These are phyloP conservation scores for Gynandropsis gynandra DNA, from an alignment of 345 rosid species.

Conservation along the genomic window DNA sequence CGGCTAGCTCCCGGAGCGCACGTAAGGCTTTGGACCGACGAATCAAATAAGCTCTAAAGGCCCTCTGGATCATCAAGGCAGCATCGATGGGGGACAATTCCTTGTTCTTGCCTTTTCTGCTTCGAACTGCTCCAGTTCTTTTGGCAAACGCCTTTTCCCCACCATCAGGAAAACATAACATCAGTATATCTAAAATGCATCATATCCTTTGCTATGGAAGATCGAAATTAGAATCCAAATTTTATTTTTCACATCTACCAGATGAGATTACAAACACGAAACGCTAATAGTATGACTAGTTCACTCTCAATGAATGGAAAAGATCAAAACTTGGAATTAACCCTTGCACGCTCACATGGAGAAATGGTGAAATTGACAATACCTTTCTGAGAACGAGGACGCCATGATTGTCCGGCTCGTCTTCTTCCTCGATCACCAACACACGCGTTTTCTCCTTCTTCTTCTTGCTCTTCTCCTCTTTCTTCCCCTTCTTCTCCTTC, in stretches of 20 bases:
- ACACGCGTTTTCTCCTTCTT: constrained; percentile 43
- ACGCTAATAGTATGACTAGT: too few relatives aligned
- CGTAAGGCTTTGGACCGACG: constrained; percentile 76
- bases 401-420: constrained; percentile 40
- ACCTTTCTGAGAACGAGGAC: constrained; percentile 59
- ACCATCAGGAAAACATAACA: not conserved
- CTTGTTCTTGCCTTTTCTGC: constrained; percentile 65
- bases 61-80: constrained; percentile 69
- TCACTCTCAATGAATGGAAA: too few relatives aligned
- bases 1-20: constrained; percentile 84
- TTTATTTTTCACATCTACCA: too few relatives aligned
- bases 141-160: constrained; percentile 59
- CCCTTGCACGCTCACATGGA: not conserved
- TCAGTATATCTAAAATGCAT: too few relatives aligned
- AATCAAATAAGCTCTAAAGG: constrained; percentile 70
- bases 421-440: constrained; percentile 54
- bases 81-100: constrained; percentile 74
- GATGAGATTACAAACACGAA: too few relatives aligned
- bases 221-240: too few relatives aligned
- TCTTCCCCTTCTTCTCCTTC: constrained; percentile 34
- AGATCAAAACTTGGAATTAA: not conserved
- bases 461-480: constrained; percentile 38
- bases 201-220: too few relatives aligned
- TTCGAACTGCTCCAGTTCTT: constrained; percentile 50
- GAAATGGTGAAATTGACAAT: not conserved